These are phyloP conservation scores for Amauroascus niger DNA, from an alignment of 2,329 filamentous ascomycete genomes.

Conservation along the genomic window DNA sequence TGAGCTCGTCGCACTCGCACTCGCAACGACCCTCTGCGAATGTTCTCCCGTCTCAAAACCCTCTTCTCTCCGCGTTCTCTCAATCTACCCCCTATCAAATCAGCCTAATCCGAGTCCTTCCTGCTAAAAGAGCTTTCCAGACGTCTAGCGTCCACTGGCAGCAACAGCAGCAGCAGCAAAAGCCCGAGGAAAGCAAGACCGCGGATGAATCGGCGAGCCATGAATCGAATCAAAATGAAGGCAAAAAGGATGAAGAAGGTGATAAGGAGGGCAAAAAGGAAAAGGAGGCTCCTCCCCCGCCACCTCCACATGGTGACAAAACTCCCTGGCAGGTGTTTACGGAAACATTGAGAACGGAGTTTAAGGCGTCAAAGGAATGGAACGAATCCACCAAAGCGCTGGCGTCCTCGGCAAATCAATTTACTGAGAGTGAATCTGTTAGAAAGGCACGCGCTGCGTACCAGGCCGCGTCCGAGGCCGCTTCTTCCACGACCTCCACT, in stretches of 20 bases:
- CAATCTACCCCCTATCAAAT: conserved; percentile 26
- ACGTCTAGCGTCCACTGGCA: conserved; percentile 27
- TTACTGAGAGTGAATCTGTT: conserved; percentile 86
- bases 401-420: conserved; percentile 77
- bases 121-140: conserved; percentile 33
- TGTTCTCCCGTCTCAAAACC: conserved; percentile 12
- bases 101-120: conserved; percentile 25
- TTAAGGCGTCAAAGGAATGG: conserved; percentile 97
- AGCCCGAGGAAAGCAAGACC: conserved; percentile 30
- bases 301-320: conserved; percentile 96
- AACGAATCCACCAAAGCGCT: conserved; percentile 97
- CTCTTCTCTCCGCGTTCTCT: conserved; percentile 31
- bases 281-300: conserved; percentile 63
- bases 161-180: conserved; percentile 33
- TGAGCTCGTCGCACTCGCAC: conserved; percentile 29
- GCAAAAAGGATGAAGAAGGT: conserved; percentile 39
- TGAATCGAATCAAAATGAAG: conserved; percentile 39
- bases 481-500: conserved; percentile 65
- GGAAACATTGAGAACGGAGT: conserved; percentile 87
- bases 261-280: conserved; percentile 41
- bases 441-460: conserved; percentile 78
- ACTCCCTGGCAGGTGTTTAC: conserved; percentile 98
- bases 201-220: conserved; percentile 21
- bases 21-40: conserved; percentile 27
- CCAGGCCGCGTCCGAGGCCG: conserved; percentile 72